These are phyloP conservation scores for Pichia sp. DNA, from an alignment of 1,139 yeast genomes.

Conservation along the genomic window DNA sequence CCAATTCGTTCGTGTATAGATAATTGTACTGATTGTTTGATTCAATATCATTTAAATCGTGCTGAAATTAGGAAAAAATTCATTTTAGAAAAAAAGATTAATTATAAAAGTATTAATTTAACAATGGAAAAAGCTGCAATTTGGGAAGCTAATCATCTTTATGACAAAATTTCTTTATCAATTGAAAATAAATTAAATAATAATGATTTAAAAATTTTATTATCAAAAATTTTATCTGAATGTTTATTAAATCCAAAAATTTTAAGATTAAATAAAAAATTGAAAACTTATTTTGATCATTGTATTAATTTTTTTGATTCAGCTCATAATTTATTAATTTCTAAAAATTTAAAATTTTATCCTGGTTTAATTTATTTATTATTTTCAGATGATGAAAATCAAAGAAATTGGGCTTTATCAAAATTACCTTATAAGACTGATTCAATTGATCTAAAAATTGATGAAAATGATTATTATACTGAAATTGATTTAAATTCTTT, in stretches of 20 bases:
- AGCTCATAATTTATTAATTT: constrained; percentile 9
- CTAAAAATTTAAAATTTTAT: constrained; percentile 22
- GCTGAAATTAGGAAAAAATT: constrained; percentile 47
- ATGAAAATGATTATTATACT: neutral
- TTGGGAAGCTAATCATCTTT: constrained; percentile 46
- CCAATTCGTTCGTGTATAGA: constrained; percentile 30
- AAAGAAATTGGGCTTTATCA: constrained; percentile 42
- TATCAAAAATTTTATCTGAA: constrained; percentile 34
- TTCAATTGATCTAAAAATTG: neutral
- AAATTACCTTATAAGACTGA: constrained; percentile 24
- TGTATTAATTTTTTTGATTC: constrained; percentile 14
- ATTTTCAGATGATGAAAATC: constrained; percentile 45
- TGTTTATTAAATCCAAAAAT: constrained; percentile 48
- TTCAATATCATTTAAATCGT: constrained; percentile 47
- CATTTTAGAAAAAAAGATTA: constrained; percentile 43
- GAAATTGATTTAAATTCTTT: constrained; percentile 31
- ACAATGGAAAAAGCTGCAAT: constrained; percentile 44
- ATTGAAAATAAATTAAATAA: constrained; percentile 24
- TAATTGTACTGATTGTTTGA: constrained; percentile 47
- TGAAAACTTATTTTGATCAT: constrained; percentile 24
- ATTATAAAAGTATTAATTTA: constrained; percentile 41
- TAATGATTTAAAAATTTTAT: constrained; percentile 19
- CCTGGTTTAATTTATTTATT: constrained; percentile 50
- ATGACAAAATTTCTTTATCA: constrained; percentile 16
- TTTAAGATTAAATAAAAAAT: constrained; percentile 33